These are phyloP conservation scores for Eimeria maxima DNA, from an alignment of 169 alveolate genomes.

Conservation along the genomic window DNA sequence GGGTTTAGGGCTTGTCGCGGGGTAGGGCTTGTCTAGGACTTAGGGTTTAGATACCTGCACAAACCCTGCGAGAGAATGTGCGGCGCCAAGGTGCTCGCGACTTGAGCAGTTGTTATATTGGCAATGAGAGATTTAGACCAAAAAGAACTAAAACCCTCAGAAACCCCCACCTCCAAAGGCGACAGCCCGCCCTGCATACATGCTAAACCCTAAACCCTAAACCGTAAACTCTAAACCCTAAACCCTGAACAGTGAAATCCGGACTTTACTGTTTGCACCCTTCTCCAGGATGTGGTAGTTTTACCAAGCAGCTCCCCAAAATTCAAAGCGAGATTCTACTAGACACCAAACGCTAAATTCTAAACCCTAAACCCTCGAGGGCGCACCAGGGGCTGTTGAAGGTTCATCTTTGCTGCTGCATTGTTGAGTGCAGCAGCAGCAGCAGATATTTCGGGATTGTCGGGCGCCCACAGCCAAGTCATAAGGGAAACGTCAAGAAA, in stretches of 20 bases:
- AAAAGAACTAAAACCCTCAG: background rate
- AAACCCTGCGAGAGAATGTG: constrained; percentile 21
- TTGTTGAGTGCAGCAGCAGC: background rate
- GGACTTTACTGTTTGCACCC: background rate
- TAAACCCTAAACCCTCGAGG: constrained; percentile 3
- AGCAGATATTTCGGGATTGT: constrained; percentile 26
- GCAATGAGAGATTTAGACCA: background rate
- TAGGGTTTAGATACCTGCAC: constrained; percentile 27
- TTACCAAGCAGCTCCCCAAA: background rate
- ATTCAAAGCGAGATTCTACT: background rate
- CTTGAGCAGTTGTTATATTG: background rate
- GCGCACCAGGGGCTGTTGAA: background rate
- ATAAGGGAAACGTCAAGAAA: constrained; percentile 37
- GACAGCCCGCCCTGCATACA: background rate
- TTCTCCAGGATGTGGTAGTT: background rate
- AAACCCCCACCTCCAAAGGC: constrained; percentile 5
- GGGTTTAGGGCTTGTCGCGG: background rate
- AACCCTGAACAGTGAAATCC: background rate
- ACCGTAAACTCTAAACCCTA: constrained; percentile 30
- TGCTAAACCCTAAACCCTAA: constrained; percentile 35
- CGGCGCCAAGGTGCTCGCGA: background rate
- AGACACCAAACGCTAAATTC: background rate
- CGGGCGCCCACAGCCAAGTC: constrained; percentile 50
- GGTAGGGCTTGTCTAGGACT: background rate
- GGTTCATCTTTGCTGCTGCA: constrained; percentile 35